phyloP scores from a whole-genome alignment of 345 rosid genomes.

The Acer yangbiense region DNA sequence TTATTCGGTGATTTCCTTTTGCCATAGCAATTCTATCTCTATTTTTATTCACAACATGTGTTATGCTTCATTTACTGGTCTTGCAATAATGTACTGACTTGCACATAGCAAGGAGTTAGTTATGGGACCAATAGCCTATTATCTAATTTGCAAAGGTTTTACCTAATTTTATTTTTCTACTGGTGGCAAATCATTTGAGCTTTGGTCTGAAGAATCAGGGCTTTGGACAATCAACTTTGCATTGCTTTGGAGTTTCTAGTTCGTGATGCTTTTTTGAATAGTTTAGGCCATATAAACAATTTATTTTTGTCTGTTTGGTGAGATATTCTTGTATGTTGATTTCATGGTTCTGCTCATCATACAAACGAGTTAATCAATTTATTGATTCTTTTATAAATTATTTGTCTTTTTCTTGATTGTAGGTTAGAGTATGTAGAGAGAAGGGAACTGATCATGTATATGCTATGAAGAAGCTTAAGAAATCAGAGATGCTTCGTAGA shows the following conservation, averaged over 20 bases:
- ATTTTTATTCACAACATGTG: not conserved
- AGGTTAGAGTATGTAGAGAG: slow-evolving; percentile 93
- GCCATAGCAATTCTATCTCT: not conserved
- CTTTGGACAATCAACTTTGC: not conserved
- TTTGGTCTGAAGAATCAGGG: not conserved
- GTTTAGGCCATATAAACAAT: not conserved
- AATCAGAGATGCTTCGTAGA: slow-evolving; percentile 97
- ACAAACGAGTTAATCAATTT: not conserved
- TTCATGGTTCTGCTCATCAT: not conserved
- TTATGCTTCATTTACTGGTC: not conserved
- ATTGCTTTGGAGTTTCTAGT: not conserved
- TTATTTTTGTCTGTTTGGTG: not conserved
- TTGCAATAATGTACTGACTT: not conserved
- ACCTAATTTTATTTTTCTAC: not conserved
- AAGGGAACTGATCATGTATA: slow-evolving; percentile 83
- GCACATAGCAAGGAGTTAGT: not conserved
- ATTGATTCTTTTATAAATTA: not conserved
- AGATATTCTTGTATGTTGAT: not conserved
- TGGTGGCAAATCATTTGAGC: not conserved
- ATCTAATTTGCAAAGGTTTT: not conserved
- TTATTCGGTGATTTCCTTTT: not conserved
- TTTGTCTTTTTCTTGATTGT: slow-evolving; percentile 26
- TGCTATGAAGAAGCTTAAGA: slow-evolving; percentile 96
- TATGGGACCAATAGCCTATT: not conserved
- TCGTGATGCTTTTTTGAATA: not conserved